Conservation (phyloP, 441 rosid species). For the Populus tomentosa region DNA sequence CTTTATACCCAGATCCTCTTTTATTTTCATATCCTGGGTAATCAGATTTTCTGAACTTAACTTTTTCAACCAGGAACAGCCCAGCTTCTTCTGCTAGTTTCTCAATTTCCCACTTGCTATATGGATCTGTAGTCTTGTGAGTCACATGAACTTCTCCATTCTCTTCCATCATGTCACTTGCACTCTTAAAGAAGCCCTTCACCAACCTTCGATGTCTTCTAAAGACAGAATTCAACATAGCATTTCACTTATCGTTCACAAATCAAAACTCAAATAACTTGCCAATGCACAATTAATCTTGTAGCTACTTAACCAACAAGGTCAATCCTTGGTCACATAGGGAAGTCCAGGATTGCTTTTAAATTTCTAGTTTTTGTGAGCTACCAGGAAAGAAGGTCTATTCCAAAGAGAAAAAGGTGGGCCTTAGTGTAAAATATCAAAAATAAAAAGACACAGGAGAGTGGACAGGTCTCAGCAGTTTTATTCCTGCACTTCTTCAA, state of each 20-base stretch:
- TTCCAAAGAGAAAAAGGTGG: no score
- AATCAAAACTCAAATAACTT: background rate
- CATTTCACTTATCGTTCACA: background rate
- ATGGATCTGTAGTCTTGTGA: constrained; percentile 26
- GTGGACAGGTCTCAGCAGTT: background rate
- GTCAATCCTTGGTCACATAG: no score
- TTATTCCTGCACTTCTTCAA: background rate
- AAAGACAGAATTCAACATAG: background rate
- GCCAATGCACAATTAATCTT: background rate
- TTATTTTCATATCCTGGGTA: constrained; percentile 34
- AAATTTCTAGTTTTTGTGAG: no score
- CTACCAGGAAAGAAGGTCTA: no score
- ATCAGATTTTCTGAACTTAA: background rate
- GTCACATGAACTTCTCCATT: constrained; percentile 23
- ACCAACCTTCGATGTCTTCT: constrained; percentile 13
- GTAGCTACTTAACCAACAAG: no score
- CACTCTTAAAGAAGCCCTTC: constrained; percentile 11
- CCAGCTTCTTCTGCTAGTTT: constrained; percentile 18
- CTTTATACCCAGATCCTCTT: constrained; percentile 15
- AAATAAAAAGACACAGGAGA: no score
- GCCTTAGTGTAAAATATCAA: no score
- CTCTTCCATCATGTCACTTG: background rate
- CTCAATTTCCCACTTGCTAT: constrained; percentile 20
- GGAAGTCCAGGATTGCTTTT: no score
- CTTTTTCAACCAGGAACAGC: constrained; percentile 10